phyloP scores from a whole-genome alignment of 306 rosid genomes.

The Acacia crassicarpa region DNA sequence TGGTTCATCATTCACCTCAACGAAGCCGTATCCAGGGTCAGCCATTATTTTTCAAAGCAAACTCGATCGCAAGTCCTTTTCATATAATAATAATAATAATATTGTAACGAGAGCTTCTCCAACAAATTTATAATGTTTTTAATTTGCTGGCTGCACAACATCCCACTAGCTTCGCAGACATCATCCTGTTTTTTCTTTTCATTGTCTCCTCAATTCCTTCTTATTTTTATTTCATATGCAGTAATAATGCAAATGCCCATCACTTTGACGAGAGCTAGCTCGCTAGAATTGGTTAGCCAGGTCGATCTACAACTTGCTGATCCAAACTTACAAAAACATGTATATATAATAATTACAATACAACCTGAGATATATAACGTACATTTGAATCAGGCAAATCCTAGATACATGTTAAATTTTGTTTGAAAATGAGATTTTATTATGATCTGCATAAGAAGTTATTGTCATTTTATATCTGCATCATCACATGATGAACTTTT shows the following conservation, averaged over 20 bases:
- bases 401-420: background rate
- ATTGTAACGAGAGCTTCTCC: background rate
- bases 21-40: background rate
- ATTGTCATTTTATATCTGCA: no score
- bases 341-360: background rate
- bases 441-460: background rate
- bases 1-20: conserved; percentile 26
- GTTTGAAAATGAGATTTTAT: background rate
- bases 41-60: conserved; percentile 22
- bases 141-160: background rate
- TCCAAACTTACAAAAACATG: background rate
- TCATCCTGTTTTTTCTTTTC: background rate
- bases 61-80: background rate
- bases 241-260: background rate
- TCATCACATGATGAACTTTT: background rate
- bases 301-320: background rate
- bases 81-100: background rate
- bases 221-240: background rate
- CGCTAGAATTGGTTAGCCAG: background rate
- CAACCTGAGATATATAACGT: background rate
- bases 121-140: no score
- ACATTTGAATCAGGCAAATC: background rate
- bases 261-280: background rate
- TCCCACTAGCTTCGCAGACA: background rate
- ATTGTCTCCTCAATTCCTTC: background rate